Base-by-base conservation (phyloP, 306 rosid genomes). In the Corylus avellana region DNA sequence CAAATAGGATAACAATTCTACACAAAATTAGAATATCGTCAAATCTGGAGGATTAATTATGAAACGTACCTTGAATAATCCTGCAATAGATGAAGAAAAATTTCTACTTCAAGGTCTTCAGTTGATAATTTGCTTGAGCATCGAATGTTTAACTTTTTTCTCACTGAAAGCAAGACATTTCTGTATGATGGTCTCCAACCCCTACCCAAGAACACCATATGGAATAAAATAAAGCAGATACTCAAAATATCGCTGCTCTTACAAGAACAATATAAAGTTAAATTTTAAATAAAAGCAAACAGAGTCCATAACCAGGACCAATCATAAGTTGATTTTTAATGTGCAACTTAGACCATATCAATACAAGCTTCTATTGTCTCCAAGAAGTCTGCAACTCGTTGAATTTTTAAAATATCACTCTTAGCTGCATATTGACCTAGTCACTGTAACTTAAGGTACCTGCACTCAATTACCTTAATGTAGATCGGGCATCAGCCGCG, bases 181-280 rank as follows among this genome's bases (percentile, higher is more conserved):
- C 96, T 91, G 81, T 95, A 95, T 69, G 99, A 89, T 37, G 99
- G 99, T 81, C 97, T 90, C 98, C 98, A 93, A 77, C 99, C 99
- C 93, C 98, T 91, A 78, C 62, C 75, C 75, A 78, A 83, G 80
- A 77, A 53, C 66, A 81, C 48, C 69, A 64, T 16, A 57, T 35
- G 39, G 71, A 66, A 70, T 49, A 74, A 82, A 74, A 56, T 42
- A 18, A 58, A 75, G 57, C 11, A 69, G 5, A 74, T 25, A 57
- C 25, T 71, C 49, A 77, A 79, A 35, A 72, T 32, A 64, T 73
- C 76, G 47, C 68, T 61, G 56, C 4, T 27, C 2, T 16, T 12
- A 57, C n/a, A 55, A 68, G 57, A 44, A 64, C 49, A 32, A 46
- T 20, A 22, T 42, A 46, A 16, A 58, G n/a, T 10, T 48, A 17